Evolutionary conservation across 257 asterid species (phyloP), one percentile per base, ranked within the genome.

Genomic region (Echites panduratus): DNA sequence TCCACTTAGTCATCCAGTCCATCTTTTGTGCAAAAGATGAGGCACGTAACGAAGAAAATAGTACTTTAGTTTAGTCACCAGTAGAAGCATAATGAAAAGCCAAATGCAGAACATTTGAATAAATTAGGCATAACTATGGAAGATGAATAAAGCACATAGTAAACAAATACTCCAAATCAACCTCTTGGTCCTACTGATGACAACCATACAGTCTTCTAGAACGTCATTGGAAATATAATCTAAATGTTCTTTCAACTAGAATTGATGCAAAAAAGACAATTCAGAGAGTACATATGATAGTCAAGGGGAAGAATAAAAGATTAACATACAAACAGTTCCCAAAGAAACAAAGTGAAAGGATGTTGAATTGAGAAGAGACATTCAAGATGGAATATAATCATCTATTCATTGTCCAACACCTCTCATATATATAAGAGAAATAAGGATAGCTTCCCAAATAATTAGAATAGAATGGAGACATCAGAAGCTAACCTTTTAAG

Each of bases 401-500:
- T n/a, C n/a, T 48, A 29, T 16, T 35, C 20, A 32, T n/a, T 9
- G 35, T 32, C n/a, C 43, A 14, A 8, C 8, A 5, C 35, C 49
- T 12, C 17, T n/a, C 54, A 16, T 26, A 53, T 19, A 16, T 43
- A 48, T 22, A 32, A 16, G 1, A 19, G 44, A 13, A 71, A 41
- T 11, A 64, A 3, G n/a, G n/a, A 38, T 22, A 62, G 59, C 59
- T 41, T 62, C 62, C 50, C 38, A 50, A 49, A 41, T 45, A 49
- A 24, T 26, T 54, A 47, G 45, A 73, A 76, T n/a, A 45, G 0
- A 12, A 66, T 27, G 52, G 29, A 66, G 59, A 68, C 45, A 27
- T 48, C 71, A 63, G 70, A 66, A 56, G 77, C 89, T 77, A 57
- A 91, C 98, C 98, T 87, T 85, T 91, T 72, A 68, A 43, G 64